A percentile compares a stretch with the other conserved stretches of the same genome.
phyloP scores from a whole-genome alignment of 139 green algal genomes.

The Dunaliella primolecta region DNA sequence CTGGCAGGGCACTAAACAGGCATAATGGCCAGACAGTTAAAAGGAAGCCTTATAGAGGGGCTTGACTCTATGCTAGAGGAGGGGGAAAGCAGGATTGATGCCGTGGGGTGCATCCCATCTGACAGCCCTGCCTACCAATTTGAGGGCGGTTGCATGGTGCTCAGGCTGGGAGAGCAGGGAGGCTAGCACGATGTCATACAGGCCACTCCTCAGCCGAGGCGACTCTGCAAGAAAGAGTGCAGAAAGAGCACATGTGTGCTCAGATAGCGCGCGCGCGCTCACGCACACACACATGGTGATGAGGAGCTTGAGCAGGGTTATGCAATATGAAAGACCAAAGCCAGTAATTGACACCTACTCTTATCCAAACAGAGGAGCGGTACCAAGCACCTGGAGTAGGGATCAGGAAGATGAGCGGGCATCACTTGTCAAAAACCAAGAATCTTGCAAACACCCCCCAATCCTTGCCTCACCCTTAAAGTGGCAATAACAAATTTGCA shows the following conservation, averaged over 20 bases:
- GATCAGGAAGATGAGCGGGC: no score
- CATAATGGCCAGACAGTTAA: not conserved
- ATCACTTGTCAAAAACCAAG: no score
- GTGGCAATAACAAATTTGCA: no score
- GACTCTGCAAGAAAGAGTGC: constrained; percentile 3
- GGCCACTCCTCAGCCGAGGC: constrained; percentile 5
- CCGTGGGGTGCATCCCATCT: not conserved
- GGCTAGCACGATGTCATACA: constrained; percentile 83
- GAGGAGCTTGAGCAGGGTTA: not conserved
- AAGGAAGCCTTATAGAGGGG: not conserved
- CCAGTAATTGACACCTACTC: not conserved
- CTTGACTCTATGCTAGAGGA: no score
- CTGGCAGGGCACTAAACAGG: not conserved
- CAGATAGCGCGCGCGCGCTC: no score
- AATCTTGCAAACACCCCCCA: no score
- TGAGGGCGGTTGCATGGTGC: constrained; percentile 66
- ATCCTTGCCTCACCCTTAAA: no score
- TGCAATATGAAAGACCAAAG: not conserved
- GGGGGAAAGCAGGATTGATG: not conserved
- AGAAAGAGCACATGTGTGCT: constrained; percentile 3
- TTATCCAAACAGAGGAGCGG: not conserved
- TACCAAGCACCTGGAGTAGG: not conserved
- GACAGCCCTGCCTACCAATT: constrained; percentile 33
- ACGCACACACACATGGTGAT: not conserved
- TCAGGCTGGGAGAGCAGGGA: constrained; percentile 40